These are phyloP conservation scores for Cryptosporidium viatorum DNA, from an alignment of 169 alveolate genomes.

Conservation along the genomic window DNA sequence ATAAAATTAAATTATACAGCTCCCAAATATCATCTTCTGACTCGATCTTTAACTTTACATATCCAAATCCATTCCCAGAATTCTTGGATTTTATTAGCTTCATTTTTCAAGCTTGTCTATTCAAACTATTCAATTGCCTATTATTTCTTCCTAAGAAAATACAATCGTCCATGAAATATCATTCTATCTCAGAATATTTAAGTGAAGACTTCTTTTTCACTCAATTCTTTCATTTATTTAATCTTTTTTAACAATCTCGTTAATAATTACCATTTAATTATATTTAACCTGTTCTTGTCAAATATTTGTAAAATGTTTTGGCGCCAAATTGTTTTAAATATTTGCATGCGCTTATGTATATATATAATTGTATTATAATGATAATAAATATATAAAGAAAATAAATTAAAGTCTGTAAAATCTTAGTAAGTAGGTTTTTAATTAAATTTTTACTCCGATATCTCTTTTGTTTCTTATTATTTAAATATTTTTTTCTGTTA, in stretches of 20 bases:
- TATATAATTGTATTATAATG: too few species aligned
- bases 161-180: too few species aligned
- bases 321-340: background rate
- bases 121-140: background rate
- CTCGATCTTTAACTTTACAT: constrained; percentile 41
- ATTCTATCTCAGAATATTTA: background rate
- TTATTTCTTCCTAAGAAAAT: background rate
- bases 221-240: background rate
- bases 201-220: too few species aligned
- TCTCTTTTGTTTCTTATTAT: too few species aligned
- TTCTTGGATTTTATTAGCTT: constrained; percentile 20
- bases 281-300: background rate
- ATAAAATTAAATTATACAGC: constrained; percentile 36
- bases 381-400: background rate
- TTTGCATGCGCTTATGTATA: background rate
- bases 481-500: too few species aligned
- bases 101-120: constrained; percentile 1
- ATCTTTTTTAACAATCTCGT: background rate
- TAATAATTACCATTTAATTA: background rate
- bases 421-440: too few species aligned
- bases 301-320: background rate
- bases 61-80: constrained; percentile 61
- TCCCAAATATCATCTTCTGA: constrained; percentile 64
- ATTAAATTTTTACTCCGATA: too few species aligned
- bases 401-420: too few species aligned